These are phyloP conservation scores for Aphanoascus verrucosus DNA, from an alignment of 2,329 filamentous ascomycete genomes.

Conservation along the genomic window DNA sequence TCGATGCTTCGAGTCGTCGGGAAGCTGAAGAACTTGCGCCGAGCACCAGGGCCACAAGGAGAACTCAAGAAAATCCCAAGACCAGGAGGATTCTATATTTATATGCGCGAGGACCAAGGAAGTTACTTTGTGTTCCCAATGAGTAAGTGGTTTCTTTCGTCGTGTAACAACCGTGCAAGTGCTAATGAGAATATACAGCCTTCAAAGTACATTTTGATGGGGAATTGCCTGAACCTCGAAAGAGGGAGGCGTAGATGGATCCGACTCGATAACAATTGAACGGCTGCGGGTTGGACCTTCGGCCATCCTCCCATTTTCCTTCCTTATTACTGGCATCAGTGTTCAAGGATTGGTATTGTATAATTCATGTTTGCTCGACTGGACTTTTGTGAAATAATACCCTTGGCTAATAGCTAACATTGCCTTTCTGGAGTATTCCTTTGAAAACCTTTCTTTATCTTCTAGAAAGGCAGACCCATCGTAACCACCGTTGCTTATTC, in stretches of 20 bases:
- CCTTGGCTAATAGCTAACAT: too few relatives aligned
- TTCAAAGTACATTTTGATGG: conserved; percentile 38
- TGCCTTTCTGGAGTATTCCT: too few relatives aligned
- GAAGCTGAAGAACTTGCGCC: conserved; percentile 37
- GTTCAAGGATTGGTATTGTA: neutral
- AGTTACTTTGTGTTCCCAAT: conserved; percentile 38
- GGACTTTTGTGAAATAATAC: too few relatives aligned
- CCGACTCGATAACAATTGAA: neutral
- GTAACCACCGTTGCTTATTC: too few relatives aligned
- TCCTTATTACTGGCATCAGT: too few relatives aligned
- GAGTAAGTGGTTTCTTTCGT: conserved; percentile 40
- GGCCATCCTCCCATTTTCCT: too few relatives aligned
- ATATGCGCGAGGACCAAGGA: conserved; percentile 42
- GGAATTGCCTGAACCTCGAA: conserved; percentile 20
- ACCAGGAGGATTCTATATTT: conserved; percentile 36
- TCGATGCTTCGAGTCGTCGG: conserved; percentile 37
- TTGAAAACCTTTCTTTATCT: too few relatives aligned
- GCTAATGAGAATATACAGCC: conserved; percentile 22
- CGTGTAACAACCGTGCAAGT: conserved; percentile 24
- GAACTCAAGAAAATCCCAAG: conserved; percentile 43
- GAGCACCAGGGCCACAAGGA: conserved; percentile 39
- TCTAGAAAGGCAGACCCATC: too few relatives aligned
- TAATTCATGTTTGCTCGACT: neutral
- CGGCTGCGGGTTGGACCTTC: too few relatives aligned
- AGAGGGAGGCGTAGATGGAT: neutral